A percentile compares a stretch with the other conserved stretches of the same genome.
phyloP scores from a whole-genome alignment of 2,329 filamentous ascomycete species.

The Aspergillus amoenus region DNA sequence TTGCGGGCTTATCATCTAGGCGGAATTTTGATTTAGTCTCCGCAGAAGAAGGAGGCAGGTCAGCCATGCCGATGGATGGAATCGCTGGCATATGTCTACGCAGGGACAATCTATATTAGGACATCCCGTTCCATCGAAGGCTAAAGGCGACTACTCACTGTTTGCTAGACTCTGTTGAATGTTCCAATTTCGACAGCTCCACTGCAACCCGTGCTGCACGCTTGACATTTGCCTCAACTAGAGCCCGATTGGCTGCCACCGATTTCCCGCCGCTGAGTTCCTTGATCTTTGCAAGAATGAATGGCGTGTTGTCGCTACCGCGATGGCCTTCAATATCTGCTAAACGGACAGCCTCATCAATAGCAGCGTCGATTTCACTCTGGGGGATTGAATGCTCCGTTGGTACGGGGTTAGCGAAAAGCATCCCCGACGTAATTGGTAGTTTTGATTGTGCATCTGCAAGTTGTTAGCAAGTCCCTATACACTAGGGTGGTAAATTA shows the following conservation, averaged over 20 bases:
- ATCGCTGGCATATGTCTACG: slow-evolving; percentile 39
- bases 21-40: slow-evolving; percentile 17
- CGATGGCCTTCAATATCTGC: slow-evolving; percentile 64
- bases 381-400: slow-evolving; percentile 67
- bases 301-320: slow-evolving; percentile 81
- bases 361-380: slow-evolving; percentile 67
- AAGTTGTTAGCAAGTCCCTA: slow-evolving; percentile 5
- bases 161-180: slow-evolving; percentile 24
- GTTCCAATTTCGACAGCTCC: slow-evolving; percentile 58
- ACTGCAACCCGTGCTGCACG: slow-evolving; percentile 65
- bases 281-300: slow-evolving; percentile 74
- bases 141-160: slow-evolving; percentile 42
- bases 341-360: slow-evolving; percentile 66
- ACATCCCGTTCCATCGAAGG: slow-evolving; percentile 23
- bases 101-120: slow-evolving; percentile 35
- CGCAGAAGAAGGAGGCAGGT: slow-evolving; percentile 21
- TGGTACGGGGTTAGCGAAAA: slow-evolving; percentile 89
- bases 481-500: neutral
- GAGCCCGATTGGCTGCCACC: slow-evolving; percentile 70
- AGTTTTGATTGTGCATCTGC: slow-evolving; percentile 70
- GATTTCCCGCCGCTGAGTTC: slow-evolving; percentile 72
- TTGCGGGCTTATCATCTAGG: slow-evolving; percentile 7
- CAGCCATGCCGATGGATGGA: slow-evolving; percentile 23
- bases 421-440: slow-evolving; percentile 72
- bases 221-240: slow-evolving; percentile 67